Percentiles rank a stretch among this genome's conserved stretches.
Evolutionary conservation across 257 asterid genomes (phyloP).

Genomic region (Apocynum venetum): DNA sequence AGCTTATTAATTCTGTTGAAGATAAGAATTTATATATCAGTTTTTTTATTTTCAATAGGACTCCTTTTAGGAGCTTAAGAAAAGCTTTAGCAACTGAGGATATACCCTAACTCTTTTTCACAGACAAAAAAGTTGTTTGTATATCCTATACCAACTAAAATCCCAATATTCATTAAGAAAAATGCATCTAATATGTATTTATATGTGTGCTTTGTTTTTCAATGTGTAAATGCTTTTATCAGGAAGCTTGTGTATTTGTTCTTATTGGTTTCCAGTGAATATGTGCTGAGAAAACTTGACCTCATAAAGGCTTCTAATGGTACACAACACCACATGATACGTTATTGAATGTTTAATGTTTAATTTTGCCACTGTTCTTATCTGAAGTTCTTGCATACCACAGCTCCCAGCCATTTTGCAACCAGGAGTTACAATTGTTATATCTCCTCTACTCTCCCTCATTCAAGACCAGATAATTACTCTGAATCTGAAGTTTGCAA

Average conservation of each 20-base stretch:
- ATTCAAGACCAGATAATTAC: conserved; percentile 98
- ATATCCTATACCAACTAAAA: neutral
- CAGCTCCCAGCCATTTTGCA: conserved; percentile 90
- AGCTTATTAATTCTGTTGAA: too few relatives aligned
- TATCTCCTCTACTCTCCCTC: conserved; percentile 97
- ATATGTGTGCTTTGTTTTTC: neutral
- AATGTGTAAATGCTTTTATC: neutral
- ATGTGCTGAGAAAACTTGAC: neutral
- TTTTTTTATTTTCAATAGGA: too few relatives aligned
- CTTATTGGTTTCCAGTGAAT: neutral
- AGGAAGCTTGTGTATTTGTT: neutral
- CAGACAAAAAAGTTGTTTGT: neutral
- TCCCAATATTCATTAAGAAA: neutral
- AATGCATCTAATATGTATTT: neutral
- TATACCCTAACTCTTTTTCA: neutral
- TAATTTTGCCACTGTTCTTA: conserved; percentile 6
- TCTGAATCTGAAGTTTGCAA: conserved; percentile 81
- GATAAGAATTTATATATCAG: too few relatives aligned
- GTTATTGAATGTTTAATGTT: conserved; percentile 2
- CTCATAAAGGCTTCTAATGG: neutral
- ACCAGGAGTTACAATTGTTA: conserved; percentile 83
- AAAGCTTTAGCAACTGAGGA: neutral
- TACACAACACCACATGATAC: neutral
- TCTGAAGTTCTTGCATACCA: conserved; percentile 19
- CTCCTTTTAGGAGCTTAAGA: too few relatives aligned